Evolutionary conservation across 352 stramenopile species (phyloP), one percentile per base, ranked within the genome.

Genomic region (Lagenidium giganteum): DNA sequence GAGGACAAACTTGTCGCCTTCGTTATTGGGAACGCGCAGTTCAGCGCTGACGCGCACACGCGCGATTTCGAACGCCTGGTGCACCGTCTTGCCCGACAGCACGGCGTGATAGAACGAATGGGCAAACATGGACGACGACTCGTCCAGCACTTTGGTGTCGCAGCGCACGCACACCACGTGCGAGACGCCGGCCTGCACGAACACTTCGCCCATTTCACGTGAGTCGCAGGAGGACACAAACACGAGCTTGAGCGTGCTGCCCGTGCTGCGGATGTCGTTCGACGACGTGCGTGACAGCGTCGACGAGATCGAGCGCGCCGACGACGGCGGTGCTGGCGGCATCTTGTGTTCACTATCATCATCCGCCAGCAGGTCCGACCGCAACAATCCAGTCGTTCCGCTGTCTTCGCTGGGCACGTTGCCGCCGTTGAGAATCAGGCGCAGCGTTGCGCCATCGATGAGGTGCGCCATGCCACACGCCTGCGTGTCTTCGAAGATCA

Each of bases 201-300:
- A 91, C 6, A 91, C 75, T 45, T 80, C 70, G 24, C 79, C 79
- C n/a, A 91, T 74, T 37, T 85, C 75, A 20, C 52, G 65, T 12
- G 79, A 91, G 39, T 91, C 70, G 47, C 79, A 91, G 1, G 75
- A 88, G 21, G 79, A 91, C 27, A 91, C 79, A 47, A 91, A 87
- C 5, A 91, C 75, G 17, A 91, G 57, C 51, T 88, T 91, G 26
- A 91, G 59, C 5, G 69, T 82, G 9, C 64, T 57, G 18, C 55
- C 57, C 2, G 54, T 12, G 8, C 56, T 50, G 13, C 67, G 58
- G n/a, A 64, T 45, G 36, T 56, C 51, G 5, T 54, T 54, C 22
- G 47, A 71, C 3, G 53, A 64, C n/a, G n/a, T n/a, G n/a, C n/a
- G n/a, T n/a, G n/a, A n/a, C n/a, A n/a, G n/a, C 18, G 51, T 64